A percentile compares a stretch with the other conserved stretches of the same genome.
These are phyloP conservation scores for Tolypocladium paradoxum DNA, from an alignment of 2,329 filamentous ascomycete species.

Conservation along the genomic window DNA sequence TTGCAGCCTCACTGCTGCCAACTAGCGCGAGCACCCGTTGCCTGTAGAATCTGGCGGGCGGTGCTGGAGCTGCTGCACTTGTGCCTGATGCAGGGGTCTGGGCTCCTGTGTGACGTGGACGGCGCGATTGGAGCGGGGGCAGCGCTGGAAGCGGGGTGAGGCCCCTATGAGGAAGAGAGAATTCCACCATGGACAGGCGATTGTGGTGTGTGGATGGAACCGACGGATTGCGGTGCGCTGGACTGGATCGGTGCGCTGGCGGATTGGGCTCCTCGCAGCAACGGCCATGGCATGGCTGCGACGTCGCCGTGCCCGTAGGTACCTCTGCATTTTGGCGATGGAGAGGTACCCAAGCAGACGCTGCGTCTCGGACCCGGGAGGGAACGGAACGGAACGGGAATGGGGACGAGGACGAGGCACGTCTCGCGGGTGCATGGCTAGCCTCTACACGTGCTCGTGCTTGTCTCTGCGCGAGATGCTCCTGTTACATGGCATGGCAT, in stretches of 20 bases:
- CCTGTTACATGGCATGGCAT: background rate
- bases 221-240: background rate
- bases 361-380: background rate
- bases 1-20: background rate
- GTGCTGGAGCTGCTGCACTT: slow-evolving; percentile 2
- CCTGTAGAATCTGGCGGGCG: too few species aligned
- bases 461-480: background rate
- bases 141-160: background rate
- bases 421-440: background rate
- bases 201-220: background rate
- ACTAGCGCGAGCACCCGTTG: too few species aligned
- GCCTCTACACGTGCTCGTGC: background rate
- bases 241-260: background rate
- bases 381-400: background rate
- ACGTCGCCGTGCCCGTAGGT: background rate
- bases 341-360: background rate
- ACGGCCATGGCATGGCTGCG: background rate
- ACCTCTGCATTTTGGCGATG: background rate
- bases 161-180: background rate
- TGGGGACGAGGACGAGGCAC: background rate
- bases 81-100: slow-evolving; percentile 1
- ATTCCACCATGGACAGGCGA: background rate
- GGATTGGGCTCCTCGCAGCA: background rate
- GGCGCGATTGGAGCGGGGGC: slow-evolving; percentile 1
- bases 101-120: slow-evolving; percentile 6